These are phyloP conservation scores for Triticum monococcum DNA, from an alignment of 176 grass and related monocot species.

Conservation along the genomic window DNA sequence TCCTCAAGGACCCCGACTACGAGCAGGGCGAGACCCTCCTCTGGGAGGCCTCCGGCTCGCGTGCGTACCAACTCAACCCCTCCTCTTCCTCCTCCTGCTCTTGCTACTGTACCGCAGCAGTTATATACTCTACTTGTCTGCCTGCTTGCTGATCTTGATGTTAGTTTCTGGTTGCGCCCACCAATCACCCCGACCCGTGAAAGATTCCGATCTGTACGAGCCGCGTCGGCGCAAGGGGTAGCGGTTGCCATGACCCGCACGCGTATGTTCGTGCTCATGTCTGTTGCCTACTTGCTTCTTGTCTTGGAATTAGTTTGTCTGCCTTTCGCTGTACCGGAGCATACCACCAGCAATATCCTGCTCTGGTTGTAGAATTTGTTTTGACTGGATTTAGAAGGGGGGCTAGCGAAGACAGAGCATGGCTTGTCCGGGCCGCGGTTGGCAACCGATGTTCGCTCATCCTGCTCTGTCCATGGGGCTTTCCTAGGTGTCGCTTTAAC, in stretches of 20 bases:
- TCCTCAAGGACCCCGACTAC: constrained; percentile 64
- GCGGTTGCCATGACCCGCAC: not conserved
- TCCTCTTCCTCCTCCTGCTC: too few species aligned
- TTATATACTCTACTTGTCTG: not conserved
- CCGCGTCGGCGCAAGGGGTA: not conserved
- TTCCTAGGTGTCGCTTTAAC: not conserved
- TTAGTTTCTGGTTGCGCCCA: not conserved
- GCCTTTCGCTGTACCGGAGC: not conserved
- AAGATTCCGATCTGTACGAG: not conserved
- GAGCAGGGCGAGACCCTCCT: constrained; percentile 74
- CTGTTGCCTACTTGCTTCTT: too few species aligned
- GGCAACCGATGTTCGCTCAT: too few species aligned
- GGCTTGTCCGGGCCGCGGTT: too few species aligned
- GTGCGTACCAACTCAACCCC: not conserved
- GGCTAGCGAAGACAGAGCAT: not conserved
- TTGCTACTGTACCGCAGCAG: not conserved
- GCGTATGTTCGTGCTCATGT: not conserved
- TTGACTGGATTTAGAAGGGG: not conserved
- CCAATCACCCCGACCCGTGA: not conserved
- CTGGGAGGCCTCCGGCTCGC: constrained; percentile 74
- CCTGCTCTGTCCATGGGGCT: too few species aligned
- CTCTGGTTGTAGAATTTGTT: not conserved
- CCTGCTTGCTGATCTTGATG: not conserved
- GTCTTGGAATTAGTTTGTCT: not conserved
- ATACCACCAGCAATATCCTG: not conserved